These are phyloP conservation scores for Neurospora africana DNA, from an alignment of 495 filamentous ascomycete genomes.

Conservation along the genomic window DNA sequence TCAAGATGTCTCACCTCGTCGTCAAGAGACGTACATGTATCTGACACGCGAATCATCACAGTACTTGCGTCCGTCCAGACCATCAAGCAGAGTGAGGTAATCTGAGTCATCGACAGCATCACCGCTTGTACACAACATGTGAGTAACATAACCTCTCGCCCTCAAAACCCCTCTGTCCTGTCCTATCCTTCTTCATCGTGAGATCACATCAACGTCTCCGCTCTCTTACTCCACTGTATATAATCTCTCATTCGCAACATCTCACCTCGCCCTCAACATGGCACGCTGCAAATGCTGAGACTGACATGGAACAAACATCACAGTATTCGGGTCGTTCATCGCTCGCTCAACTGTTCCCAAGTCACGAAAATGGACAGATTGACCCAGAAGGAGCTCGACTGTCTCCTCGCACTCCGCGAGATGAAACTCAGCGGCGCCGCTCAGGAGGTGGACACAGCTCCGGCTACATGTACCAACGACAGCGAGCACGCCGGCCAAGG, in stretches of 20 bases:
- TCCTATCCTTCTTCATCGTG: not conserved
- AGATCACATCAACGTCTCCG: not conserved
- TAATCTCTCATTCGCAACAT: not conserved
- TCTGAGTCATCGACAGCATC: not conserved
- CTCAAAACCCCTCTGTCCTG: not conserved
- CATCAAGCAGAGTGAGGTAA: not conserved
- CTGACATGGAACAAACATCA: not conserved
- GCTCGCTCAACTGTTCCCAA: not conserved
- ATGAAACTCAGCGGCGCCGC: not conserved
- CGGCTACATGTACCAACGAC: not conserved
- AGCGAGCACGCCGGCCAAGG: not conserved
- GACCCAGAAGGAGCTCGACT: not conserved
- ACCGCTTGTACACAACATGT: not conserved
- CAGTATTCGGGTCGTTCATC: not conserved
- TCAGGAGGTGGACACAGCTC: not conserved
- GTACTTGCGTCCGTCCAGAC: not conserved
- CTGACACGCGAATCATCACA: not conserved
- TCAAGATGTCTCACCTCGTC: not conserved
- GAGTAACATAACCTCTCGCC: not conserved
- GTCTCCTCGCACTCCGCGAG: not conserved
- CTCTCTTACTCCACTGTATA: not conserved
- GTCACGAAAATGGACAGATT: not conserved
- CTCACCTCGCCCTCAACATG: not conserved
- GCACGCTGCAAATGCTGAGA: not conserved
- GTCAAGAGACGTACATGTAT: not conserved